Conservation (phyloP, 768 basidiomycete genomes). For the Trametopsis cervina region DNA sequence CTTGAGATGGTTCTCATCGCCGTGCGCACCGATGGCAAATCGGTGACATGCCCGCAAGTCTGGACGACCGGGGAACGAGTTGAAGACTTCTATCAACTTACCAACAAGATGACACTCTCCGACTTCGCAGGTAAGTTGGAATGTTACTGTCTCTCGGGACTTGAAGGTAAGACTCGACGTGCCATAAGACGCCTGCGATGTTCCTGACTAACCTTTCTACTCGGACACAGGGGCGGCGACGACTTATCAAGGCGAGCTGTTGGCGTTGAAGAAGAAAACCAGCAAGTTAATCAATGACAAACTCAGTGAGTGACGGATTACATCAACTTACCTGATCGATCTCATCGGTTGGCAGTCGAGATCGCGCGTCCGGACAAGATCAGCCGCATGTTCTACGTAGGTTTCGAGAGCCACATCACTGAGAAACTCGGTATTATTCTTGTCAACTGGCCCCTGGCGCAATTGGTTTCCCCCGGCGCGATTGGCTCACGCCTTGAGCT, state of each 20-base stretch:
- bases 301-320: slow-evolving; percentile 3
- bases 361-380: slow-evolving; percentile 1
- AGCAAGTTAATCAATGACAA: slow-evolving; percentile 2
- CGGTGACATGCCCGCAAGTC: neutral
- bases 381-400: slow-evolving; percentile 15
- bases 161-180: slow-evolving; percentile 1
- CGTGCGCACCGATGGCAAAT: slow-evolving; percentile 2
- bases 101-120: neutral
- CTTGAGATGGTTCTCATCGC: slow-evolving; percentile 3
- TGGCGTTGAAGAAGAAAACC: slow-evolving; percentile 6
- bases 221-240: neutral
- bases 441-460: slow-evolving; percentile 17
- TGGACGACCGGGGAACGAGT: slow-evolving; percentile 1
- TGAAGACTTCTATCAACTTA: slow-evolving; percentile 1
- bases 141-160: slow-evolving; percentile 2
- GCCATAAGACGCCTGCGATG: neutral
- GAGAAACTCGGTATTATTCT: slow-evolving; percentile 10
- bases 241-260: slow-evolving; percentile 1
- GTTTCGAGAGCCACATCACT: slow-evolving; percentile 16
- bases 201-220: neutral
- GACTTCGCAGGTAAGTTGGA: slow-evolving; percentile 6
- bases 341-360: neutral
- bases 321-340: neutral
- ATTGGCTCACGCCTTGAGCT: slow-evolving; percentile 13
- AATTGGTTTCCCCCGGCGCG: slow-evolving; percentile 14